A percentile compares a stretch with the other conserved stretches of the same genome.
Conservation (phyloP, 257 asterid species). For the Lycium barbarum region DNA sequence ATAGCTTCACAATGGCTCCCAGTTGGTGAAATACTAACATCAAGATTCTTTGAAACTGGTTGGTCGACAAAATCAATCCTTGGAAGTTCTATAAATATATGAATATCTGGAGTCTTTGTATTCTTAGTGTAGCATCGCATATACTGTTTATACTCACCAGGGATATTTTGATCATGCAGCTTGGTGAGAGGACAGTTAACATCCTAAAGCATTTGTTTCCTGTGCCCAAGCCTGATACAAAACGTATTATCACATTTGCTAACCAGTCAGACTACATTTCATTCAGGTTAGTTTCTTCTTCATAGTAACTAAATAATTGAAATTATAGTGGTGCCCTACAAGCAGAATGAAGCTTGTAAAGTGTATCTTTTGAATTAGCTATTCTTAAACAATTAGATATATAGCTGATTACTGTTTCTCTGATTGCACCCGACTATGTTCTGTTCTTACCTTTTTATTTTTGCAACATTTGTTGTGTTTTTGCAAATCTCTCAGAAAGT, state of each 20-base stretch:
- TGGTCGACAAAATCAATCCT: too few relatives aligned
- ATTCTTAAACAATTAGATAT: neutral
- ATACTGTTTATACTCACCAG: neutral
- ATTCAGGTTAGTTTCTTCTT: slow-evolving; percentile 68
- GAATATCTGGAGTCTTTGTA: neutral
- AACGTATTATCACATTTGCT: slow-evolving; percentile 81
- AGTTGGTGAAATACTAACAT: too few relatives aligned
- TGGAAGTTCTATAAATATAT: too few relatives aligned
- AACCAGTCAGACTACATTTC: slow-evolving; percentile 77
- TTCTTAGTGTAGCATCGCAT: neutral
- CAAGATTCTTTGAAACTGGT: too few relatives aligned
- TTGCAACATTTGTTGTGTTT: neutral
- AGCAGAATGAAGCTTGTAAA: neutral
- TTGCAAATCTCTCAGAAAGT: too few relatives aligned
- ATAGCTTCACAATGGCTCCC: too few relatives aligned
- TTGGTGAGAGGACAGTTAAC: slow-evolving; percentile 84
- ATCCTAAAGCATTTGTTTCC: slow-evolving; percentile 87
- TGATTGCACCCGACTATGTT: neutral
- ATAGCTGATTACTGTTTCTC: neutral
- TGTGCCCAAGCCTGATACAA: slow-evolving; percentile 86
- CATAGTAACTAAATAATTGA: neutral
- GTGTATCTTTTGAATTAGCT: neutral
- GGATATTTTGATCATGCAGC: slow-evolving; percentile 53
- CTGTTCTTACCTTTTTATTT: neutral
- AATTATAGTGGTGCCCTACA: neutral